Percentiles rank a stretch among this genome's conserved stretches.
Evolutionary conservation across 371 early-diverging fungal species (phyloP).

Genomic region (Apophysomyces elegans): DNA sequence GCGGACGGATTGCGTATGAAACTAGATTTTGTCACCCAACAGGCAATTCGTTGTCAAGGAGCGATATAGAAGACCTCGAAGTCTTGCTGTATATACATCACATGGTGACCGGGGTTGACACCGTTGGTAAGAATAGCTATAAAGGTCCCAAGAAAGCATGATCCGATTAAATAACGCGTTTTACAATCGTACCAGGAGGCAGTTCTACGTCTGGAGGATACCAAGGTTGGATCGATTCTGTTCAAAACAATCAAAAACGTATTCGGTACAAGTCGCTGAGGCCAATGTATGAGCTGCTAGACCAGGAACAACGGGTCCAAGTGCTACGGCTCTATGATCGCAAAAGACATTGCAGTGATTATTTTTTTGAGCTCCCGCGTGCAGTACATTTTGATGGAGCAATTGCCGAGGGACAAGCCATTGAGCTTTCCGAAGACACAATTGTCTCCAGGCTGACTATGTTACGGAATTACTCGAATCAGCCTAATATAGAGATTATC

Average conservation of each 20-base stretch:
- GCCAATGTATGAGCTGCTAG: neutral
- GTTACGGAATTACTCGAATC: neutral
- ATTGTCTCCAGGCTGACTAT: neutral
- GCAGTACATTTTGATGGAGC: constrained; percentile 1
- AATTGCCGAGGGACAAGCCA: neutral
- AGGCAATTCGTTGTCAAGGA: neutral
- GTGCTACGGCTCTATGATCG: neutral
- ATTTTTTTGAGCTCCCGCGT: neutral
- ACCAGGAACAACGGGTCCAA: neutral
- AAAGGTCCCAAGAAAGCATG: neutral
- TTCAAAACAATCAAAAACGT: neutral
- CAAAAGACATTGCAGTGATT: neutral
- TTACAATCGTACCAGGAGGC: neutral
- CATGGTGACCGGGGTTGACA: neutral
- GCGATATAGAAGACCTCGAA: neutral
- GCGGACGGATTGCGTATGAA: neutral
- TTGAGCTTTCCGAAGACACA: neutral
- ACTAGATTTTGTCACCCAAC: neutral
- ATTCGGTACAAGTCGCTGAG: neutral
- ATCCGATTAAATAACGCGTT: too few relatives aligned
- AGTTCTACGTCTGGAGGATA: neutral
- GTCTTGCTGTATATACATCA: neutral
- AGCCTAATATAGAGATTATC: neutral
- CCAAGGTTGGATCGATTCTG: neutral
- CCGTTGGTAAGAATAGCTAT: neutral